Evolutionary conservation across 495 filamentous ascomycete genomes (phyloP).

Genomic region (Podospora bellae-mahoneyi): DNA sequence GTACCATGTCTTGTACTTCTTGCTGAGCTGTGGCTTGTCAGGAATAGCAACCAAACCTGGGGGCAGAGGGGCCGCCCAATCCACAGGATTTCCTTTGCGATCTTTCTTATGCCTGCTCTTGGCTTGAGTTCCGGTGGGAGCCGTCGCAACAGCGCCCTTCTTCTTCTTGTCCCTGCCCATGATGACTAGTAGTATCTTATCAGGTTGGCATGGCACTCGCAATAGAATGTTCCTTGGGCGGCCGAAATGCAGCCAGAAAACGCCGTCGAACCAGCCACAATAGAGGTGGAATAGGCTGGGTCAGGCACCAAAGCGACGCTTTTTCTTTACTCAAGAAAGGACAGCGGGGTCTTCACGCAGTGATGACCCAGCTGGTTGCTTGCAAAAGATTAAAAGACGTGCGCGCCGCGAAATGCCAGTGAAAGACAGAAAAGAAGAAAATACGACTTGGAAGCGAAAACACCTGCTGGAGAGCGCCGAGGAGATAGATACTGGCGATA

Average conservation of each 20-base stretch:
- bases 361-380: background rate
- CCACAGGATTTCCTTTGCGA: slow-evolving; percentile 26
- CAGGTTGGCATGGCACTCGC: background rate
- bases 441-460: background rate
- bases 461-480: background rate
- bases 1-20: slow-evolving; percentile 52
- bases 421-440: background rate
- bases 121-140: slow-evolving; percentile 27
- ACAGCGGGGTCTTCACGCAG: background rate
- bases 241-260: background rate
- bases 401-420: background rate
- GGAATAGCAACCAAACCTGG: slow-evolving; percentile 31
- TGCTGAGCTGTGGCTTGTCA: slow-evolving; percentile 35
- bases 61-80: slow-evolving; percentile 35
- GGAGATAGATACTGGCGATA: background rate
- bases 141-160: slow-evolving; percentile 18
- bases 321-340: background rate
- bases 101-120: slow-evolving; percentile 37
- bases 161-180: slow-evolving; percentile 35
- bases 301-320: background rate
- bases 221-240: background rate
- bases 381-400: background rate
- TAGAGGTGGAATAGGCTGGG: slow-evolving; percentile 8
- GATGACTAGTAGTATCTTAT: background rate
- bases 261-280: background rate